Evolutionary conservation across 345 rosid species (phyloP).

Genomic region (Populus nigra): DNA sequence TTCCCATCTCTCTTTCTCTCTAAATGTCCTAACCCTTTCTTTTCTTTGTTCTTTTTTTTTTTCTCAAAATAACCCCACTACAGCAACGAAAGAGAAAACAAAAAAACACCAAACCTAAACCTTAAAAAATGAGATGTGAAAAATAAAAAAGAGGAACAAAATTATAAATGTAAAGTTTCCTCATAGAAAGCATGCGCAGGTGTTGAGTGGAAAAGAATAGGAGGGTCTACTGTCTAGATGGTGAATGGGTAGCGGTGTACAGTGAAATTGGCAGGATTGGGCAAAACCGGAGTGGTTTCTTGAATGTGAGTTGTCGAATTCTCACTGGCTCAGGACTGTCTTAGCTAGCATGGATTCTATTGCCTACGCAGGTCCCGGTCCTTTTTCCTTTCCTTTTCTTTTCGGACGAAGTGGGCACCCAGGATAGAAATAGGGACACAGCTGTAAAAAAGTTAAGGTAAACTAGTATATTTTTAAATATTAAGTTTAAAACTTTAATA

Average conservation of each 20-base stretch:
- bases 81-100: slow-evolving; percentile 17
- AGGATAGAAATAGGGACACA: no score
- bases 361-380: neutral
- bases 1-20: slow-evolving; percentile 45
- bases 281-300: slow-evolving; percentile 34
- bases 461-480: no score
- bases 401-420: no score
- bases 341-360: neutral
- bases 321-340: slow-evolving; percentile 16
- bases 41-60: neutral
- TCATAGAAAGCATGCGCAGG: slow-evolving; percentile 30
- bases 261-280: slow-evolving; percentile 5
- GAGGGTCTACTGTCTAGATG: neutral
- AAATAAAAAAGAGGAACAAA: neutral
- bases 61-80: slow-evolving; percentile 43
- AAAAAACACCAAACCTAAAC: slow-evolving; percentile 13
- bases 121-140: neutral
- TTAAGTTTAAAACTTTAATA: no score
- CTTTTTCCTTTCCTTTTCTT: neutral
- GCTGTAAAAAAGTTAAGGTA: no score
- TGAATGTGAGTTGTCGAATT: slow-evolving; percentile 26
- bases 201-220: slow-evolving; percentile 19
- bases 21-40: neutral
- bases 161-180: slow-evolving; percentile 1
- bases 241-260: slow-evolving; percentile 1